Evolutionary conservation across 75 land plant genomes (phyloP), one percentile per base, ranked within the genome.

Genomic region (Larix kaempferi): DNA sequence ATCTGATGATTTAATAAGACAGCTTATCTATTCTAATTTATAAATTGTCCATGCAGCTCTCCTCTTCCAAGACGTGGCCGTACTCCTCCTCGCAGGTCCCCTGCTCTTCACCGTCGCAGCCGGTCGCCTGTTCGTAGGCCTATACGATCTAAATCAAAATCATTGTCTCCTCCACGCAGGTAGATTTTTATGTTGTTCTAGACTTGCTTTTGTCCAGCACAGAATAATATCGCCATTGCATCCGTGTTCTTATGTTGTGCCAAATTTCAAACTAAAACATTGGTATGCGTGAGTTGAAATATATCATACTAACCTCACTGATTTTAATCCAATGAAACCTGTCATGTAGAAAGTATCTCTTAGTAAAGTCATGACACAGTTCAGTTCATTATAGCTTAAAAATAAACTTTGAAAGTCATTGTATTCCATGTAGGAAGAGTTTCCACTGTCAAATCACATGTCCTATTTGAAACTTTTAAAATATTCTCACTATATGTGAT

Each of bases 41-140:
- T 22, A 8, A 19, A 29, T 17, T 73, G 41, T 72, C 17, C 19
- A 23, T 72, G 14, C 37, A 33, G 60, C 78, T 82, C 82, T 74
- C 78, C 88, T 56, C 95, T 93, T 41, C 86, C 89, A 39, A 82
- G 98, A 66, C 91, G 96, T 57, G 89, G 74, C 66, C 89, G 99
- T 15, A 84, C 91, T 75, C 93, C 99, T 44, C 99, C 98, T 13
- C 91, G 98, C 57, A 88, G 99, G 76, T 92, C 95, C 73, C 89
- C 98, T 56, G 27, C 86, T 63, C 67, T 64, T 63, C 91, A 87
- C n/a, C 86, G 91, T 12, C 89, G 95, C 29, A 87, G 89, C 29
- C 94, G 94, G 19, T 92, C 99, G 35, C 95, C 99, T 39, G 83
- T 89, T 61, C 88, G 99, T 41, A 84, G 98, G 73, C 91, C 93